Conservation (phyloP, 2,329 filamentous ascomycete genomes). For the Dothistroma pini region DNA sequence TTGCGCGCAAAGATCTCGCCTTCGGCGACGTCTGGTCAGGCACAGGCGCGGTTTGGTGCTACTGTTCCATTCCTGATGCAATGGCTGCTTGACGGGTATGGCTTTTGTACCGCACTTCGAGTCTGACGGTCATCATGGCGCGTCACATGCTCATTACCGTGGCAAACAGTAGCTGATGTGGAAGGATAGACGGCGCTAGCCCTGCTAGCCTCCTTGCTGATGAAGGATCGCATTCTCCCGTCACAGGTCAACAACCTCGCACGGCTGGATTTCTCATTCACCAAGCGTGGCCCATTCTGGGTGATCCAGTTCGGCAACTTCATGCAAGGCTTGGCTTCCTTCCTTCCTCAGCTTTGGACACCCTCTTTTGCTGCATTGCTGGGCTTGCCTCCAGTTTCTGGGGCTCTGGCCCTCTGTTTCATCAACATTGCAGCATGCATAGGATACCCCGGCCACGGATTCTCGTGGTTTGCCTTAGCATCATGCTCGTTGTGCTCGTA, state of each 20-base stretch:
- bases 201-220: background rate
- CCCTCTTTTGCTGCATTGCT: conserved; percentile 39
- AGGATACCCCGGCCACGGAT: conserved; percentile 39
- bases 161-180: background rate
- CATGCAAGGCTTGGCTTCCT: conserved; percentile 42
- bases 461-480: conserved; percentile 39
- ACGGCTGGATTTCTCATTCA: conserved; percentile 36
- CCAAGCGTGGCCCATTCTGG: conserved; percentile 38
- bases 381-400: conserved; percentile 35
- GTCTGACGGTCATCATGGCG: conserved; percentile 40
- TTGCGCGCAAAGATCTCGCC: conserved; percentile 50
- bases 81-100: conserved; percentile 40
- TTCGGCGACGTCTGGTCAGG: conserved; percentile 48
- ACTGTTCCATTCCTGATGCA: conserved; percentile 44
- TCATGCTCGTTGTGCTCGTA: conserved; percentile 39
- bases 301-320: conserved; percentile 42
- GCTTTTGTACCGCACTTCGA: conserved; percentile 45
- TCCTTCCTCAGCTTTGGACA: conserved; percentile 43
- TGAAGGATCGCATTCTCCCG: conserved; percentile 13
- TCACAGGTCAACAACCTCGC: conserved; percentile 17
- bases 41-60: conserved; percentile 44
- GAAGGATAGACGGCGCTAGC: background rate
- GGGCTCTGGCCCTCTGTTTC: conserved; percentile 39
- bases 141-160: background rate
- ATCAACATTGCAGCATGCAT: conserved; percentile 38